Evolutionary conservation across 192 early-diverging fungal genomes (phyloP).

Genomic region (Coemansia sp.): DNA sequence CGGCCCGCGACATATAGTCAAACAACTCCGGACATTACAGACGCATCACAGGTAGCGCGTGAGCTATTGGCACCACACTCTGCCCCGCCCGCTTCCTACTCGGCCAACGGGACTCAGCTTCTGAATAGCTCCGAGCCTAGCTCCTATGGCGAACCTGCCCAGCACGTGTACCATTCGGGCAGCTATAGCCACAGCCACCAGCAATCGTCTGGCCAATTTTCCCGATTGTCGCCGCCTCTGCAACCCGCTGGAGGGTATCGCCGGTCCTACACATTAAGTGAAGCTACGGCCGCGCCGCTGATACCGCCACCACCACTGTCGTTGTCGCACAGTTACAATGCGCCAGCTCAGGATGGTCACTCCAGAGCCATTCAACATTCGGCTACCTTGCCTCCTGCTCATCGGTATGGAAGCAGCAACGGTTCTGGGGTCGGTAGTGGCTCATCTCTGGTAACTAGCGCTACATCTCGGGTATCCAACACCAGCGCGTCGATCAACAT

Average conservation of each 20-base stretch:
- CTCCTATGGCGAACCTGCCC: not conserved
- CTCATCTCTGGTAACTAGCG: not conserved
- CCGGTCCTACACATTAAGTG: not conserved
- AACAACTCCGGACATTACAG: not conserved
- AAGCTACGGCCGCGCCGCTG: not conserved
- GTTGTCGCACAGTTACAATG: conserved; percentile 12
- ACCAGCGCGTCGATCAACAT: conserved; percentile 38
- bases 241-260: conserved; percentile 7
- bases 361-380: conserved; percentile 34
- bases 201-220: conserved; percentile 3
- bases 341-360: not conserved
- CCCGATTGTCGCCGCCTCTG: not conserved
- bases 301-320: not conserved
- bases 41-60: not conserved
- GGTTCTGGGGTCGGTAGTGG: not conserved
- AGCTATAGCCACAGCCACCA: conserved; percentile 2
- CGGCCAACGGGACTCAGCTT: conserved; percentile 51
- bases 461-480: not conserved
- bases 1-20: not conserved
- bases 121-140: conserved; percentile 34
- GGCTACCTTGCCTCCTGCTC: conserved; percentile 18
- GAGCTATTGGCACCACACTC: conserved; percentile 20
- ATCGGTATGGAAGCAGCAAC: not conserved
- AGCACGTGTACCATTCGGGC: not conserved
- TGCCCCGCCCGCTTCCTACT: conserved; percentile 45